A percentile compares a stretch with the other conserved stretches of the same genome.
Evolutionary conservation across 2,329 filamentous ascomycete genomes (phyloP).

Genomic region (Penicillium sp.): DNA sequence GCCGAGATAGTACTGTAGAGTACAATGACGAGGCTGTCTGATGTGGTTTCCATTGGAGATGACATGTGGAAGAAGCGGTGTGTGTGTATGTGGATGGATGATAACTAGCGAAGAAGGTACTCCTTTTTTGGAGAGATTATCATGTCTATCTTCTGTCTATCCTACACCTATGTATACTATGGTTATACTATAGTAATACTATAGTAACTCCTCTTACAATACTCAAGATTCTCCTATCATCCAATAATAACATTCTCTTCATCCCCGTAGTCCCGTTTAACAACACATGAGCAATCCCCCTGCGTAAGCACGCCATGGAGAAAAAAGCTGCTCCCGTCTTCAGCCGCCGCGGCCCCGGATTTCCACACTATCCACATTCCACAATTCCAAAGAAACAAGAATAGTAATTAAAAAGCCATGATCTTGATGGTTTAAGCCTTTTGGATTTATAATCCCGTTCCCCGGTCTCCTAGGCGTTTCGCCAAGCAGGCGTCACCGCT

Average conservation of each 20-base stretch:
- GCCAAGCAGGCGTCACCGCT: conserved; percentile 29
- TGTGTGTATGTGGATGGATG: conserved; percentile 1
- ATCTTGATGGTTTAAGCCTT: not conserved
- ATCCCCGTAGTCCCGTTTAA: conserved; percentile 2
- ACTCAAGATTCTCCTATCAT: not conserved
- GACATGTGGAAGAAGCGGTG: conserved; percentile 7
- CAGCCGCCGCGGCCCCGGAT: conserved; percentile 23
- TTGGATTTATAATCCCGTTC: not conserved
- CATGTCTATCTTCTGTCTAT: not conserved
- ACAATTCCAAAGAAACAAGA: not conserved
- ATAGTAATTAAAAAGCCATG: not conserved
- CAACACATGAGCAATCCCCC: conserved; percentile 32
- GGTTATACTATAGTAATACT: conserved; percentile 1
- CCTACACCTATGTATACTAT: not conserved
- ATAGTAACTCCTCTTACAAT: not conserved
- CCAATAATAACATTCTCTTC: conserved; percentile 2
- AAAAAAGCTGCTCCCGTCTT: conserved; percentile 9
- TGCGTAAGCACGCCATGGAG: conserved; percentile 32
- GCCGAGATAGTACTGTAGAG: not conserved
- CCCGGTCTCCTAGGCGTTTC: not conserved
- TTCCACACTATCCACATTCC: conserved; percentile 9
- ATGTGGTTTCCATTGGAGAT: not conserved
- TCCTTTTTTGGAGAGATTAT: not conserved
- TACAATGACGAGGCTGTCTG: not conserved
- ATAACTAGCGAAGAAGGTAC: not conserved